Evolutionary conservation across 179 eudicot genomes (phyloP).

Genomic region (Heliamphora pulchella): DNA sequence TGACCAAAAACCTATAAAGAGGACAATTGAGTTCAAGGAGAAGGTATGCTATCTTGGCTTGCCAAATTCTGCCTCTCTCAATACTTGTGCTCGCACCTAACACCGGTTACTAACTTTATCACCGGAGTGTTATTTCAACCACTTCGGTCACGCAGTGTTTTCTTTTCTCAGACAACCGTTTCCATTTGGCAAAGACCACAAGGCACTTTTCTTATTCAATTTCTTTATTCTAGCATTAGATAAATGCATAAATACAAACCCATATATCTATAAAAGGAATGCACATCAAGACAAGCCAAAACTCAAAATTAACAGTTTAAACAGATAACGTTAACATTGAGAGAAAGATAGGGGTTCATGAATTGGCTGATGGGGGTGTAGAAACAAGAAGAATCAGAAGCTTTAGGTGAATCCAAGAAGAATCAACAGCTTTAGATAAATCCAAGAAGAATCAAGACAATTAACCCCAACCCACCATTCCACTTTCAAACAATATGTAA

Average conservation of each 20-base stretch:
- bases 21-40: too few relatives aligned
- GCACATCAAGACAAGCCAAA: neutral
- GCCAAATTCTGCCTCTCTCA: too few relatives aligned
- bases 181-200: too few relatives aligned
- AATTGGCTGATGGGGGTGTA: neutral
- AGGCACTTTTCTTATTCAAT: too few relatives aligned
- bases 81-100: too few relatives aligned
- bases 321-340: neutral
- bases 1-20: too few relatives aligned
- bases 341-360: neutral
- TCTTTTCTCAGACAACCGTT: too few relatives aligned
- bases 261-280: neutral
- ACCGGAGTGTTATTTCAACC: too few relatives aligned
- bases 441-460: constrained; percentile 1
- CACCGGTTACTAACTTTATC: too few relatives aligned
- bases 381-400: neutral
- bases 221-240: too few relatives aligned
- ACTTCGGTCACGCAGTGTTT: too few relatives aligned
- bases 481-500: neutral
- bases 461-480: constrained; percentile 9
- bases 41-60: too few relatives aligned
- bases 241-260: neutral
- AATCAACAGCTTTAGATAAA: neutral
- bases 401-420: neutral
- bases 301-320: neutral